These are phyloP conservation scores for Phlebopus sp. DNA, from an alignment of 1,284 basidiomycete species.

Conservation along the genomic window DNA sequence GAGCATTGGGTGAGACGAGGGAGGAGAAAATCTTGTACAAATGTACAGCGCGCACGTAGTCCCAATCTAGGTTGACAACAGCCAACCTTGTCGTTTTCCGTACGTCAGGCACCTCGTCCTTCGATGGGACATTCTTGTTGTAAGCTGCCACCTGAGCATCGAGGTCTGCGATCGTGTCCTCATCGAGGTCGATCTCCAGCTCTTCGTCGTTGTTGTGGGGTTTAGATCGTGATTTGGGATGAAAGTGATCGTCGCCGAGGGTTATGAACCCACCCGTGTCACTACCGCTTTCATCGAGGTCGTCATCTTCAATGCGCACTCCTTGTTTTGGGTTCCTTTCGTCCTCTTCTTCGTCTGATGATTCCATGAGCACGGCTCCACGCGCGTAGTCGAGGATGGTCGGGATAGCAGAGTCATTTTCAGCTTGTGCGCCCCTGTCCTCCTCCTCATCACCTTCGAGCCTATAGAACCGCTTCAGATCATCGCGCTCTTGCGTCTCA, in stretches of 20 bases:
- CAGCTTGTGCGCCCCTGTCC: constrained; percentile 36
- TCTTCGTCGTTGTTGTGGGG: constrained; percentile 41
- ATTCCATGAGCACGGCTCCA: constrained; percentile 82
- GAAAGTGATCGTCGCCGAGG: constrained; percentile 44
- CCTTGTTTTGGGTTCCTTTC: constrained; percentile 28
- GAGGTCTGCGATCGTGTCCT: constrained; percentile 64
- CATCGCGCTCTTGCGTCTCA: constrained; percentile 67
- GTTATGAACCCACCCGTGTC: constrained; percentile 50
- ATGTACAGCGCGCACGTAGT: constrained; percentile 88
- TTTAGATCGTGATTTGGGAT: constrained; percentile 34
- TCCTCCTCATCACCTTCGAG: constrained; percentile 51
- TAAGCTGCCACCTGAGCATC: constrained; percentile 74
- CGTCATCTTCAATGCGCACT: constrained; percentile 30
- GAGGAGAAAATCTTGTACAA: constrained; percentile 94
- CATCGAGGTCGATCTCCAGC: constrained; percentile 76
- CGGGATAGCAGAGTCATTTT: constrained; percentile 26
- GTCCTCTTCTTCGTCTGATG: constrained; percentile 78
- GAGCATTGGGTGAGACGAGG: constrained; percentile 64
- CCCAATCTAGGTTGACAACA: constrained; percentile 98
- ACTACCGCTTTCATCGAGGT: constrained; percentile 41
- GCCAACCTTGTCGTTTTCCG: constrained; percentile 79
- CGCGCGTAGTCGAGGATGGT: constrained; percentile 81
- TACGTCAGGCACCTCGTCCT: constrained; percentile 32
- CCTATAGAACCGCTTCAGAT: constrained; percentile 82
- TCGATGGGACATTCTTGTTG: constrained; percentile 41